Evolutionary conservation across 768 basidiomycete genomes (phyloP).

Genomic region (Mycena sanguinolenta): DNA sequence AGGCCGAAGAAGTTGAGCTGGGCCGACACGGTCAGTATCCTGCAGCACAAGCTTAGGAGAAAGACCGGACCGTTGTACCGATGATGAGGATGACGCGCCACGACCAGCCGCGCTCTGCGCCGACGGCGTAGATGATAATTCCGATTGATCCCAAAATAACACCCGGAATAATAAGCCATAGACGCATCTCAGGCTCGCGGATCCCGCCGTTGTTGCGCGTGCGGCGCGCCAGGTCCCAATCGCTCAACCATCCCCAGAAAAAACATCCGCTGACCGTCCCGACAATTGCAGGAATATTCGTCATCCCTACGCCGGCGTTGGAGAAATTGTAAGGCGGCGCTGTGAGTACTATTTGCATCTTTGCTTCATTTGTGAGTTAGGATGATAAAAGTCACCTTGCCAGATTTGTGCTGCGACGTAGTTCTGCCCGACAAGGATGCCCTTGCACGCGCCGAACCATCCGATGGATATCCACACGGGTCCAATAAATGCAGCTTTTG

Average conservation of each 20-base stretch:
- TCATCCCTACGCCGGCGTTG: conserved; percentile 21
- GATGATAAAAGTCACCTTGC: not conserved
- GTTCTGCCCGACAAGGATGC: conserved; percentile 26
- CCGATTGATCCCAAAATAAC: conserved; percentile 13
- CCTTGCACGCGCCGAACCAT: conserved; percentile 31
- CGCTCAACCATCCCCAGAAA: conserved; percentile 27
- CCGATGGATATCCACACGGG: conserved; percentile 28
- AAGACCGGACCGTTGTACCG: conserved; percentile 4
- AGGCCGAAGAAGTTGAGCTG: conserved; percentile 30
- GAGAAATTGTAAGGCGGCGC: conserved; percentile 26
- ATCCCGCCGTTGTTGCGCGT: conserved; percentile 28
- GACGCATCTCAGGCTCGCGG: conserved; percentile 31
- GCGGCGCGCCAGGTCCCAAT: conserved; percentile 31
- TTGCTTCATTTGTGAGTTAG: too few species aligned
- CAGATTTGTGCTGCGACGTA: conserved; percentile 22
- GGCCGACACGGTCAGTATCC: not conserved
- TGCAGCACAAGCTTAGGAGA: too few species aligned
- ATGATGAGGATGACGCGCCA: conserved; percentile 26
- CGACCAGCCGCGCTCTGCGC: conserved; percentile 24
- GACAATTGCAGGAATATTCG: conserved; percentile 18
- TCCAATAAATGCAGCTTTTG: conserved; percentile 19
- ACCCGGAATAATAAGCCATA: conserved; percentile 24
- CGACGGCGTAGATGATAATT: conserved; percentile 25
- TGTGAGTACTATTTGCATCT: not conserved
- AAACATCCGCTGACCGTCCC: conserved; percentile 16